Evolutionary conservation across 1,284 basidiomycete genomes (phyloP).

Genomic region (Boletus calvinii): DNA sequence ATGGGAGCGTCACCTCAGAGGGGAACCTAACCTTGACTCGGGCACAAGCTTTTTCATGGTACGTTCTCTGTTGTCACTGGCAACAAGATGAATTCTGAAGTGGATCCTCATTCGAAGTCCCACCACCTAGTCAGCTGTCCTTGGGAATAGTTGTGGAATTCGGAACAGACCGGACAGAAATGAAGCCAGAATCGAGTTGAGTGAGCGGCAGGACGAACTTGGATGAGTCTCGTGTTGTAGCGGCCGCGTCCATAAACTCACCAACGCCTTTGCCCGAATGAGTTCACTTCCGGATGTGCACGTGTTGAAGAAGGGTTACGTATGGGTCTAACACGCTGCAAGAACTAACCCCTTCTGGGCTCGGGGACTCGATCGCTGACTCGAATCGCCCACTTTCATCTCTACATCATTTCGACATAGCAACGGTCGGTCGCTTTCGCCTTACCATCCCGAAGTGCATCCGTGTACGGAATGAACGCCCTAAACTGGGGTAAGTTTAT

Average conservation of each 20-base stretch:
- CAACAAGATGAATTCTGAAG: constrained; percentile 28
- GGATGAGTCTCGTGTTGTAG: constrained; percentile 22
- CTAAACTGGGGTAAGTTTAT: constrained; percentile 23
- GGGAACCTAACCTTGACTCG: constrained; percentile 3
- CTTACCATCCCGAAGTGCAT: constrained; percentile 3
- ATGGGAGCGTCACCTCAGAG: constrained; percentile 3
- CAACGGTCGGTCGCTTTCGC: constrained; percentile 23
- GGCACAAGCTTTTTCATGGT: constrained; percentile 16
- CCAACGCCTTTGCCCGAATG: constrained; percentile 17
- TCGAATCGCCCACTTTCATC: constrained; percentile 21
- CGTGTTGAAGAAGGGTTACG: constrained; percentile 29
- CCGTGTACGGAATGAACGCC: constrained; percentile 12
- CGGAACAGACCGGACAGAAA: constrained; percentile 13
- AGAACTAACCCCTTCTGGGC: constrained; percentile 24
- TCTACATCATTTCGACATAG: constrained; percentile 23
- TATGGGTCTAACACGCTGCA: constrained; percentile 25
- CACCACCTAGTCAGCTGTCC: constrained; percentile 3
- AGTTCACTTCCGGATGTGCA: constrained; percentile 27
- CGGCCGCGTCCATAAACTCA: constrained; percentile 16
- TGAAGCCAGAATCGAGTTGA: constrained; percentile 9
- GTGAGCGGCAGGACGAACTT: constrained; percentile 11
- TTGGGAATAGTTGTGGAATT: constrained; percentile 7
- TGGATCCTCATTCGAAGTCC: constrained; percentile 21
- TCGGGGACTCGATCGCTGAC: constrained; percentile 31
- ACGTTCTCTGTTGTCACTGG: constrained; percentile 24